These are phyloP conservation scores for Entonaema liquescens DNA, from an alignment of 495 filamentous ascomycete species.

Conservation along the genomic window DNA sequence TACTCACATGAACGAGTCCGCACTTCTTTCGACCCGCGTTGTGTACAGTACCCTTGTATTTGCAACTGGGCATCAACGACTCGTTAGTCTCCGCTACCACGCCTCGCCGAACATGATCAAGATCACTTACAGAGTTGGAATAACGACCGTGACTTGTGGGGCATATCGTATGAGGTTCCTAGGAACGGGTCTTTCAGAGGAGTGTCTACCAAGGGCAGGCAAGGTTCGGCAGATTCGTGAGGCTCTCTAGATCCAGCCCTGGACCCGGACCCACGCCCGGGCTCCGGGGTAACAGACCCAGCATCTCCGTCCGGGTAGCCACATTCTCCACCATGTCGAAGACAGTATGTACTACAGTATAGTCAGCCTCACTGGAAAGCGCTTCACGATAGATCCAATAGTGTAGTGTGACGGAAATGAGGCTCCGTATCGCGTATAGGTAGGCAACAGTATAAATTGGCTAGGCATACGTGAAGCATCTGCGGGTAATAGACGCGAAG, in stretches of 20 bases:
- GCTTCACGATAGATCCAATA: neutral
- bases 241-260: slow-evolving; percentile 35
- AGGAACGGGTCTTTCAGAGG: slow-evolving; percentile 43
- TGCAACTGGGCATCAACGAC: slow-evolving; percentile 29
- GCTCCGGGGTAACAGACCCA: slow-evolving; percentile 26
- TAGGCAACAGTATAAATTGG: slow-evolving; percentile 7
- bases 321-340: slow-evolving; percentile 47
- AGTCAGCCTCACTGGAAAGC: slow-evolving; percentile 32
- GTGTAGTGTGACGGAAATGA: slow-evolving; percentile 3
- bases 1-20: slow-evolving; percentile 46
- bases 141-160: slow-evolving; percentile 43
- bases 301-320: slow-evolving; percentile 43
- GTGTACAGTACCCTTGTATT: slow-evolving; percentile 43
- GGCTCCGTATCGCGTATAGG: neutral
- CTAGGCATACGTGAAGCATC: slow-evolving; percentile 10
- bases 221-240: slow-evolving; percentile 37
- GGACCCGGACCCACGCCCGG: slow-evolving; percentile 26
- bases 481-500: slow-evolving; percentile 12
- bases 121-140: slow-evolving; percentile 45
- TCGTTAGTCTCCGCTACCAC: slow-evolving; percentile 23
- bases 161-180: slow-evolving; percentile 44
- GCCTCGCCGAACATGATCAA: slow-evolving; percentile 14
- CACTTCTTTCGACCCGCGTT: slow-evolving; percentile 41
- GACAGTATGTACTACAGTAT: slow-evolving; percentile 44
- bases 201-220: slow-evolving; percentile 29